Conservation (phyloP, 805 yeast genomes). For the Starmerella vaccinii region DNA sequence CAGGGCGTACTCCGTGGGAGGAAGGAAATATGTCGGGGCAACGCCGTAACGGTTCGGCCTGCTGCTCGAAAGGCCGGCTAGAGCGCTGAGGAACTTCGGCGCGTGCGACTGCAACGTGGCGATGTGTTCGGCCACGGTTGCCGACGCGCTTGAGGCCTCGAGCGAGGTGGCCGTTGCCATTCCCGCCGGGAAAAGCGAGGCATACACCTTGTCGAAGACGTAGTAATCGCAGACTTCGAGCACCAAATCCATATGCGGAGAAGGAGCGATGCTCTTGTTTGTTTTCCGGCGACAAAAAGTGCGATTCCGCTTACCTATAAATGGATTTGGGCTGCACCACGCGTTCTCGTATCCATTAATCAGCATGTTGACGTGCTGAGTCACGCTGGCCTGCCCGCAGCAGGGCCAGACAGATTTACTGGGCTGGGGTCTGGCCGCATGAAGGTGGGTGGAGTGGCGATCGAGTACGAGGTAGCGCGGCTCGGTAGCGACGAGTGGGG, state of each 20-base stretch:
- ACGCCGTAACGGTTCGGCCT: conserved; percentile 23
- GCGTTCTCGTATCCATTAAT: conserved; percentile 10
- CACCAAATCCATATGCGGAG: conserved; percentile 81
- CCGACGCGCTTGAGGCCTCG: conserved; percentile 12
- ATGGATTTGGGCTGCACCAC: not conserved
- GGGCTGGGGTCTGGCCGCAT: not conserved
- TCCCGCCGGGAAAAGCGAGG: conserved; percentile 47
- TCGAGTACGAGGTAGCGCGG: not conserved
- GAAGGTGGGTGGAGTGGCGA: not conserved
- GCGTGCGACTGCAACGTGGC: conserved; percentile 3
- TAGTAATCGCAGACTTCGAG: conserved; percentile 69
- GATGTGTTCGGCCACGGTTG: conserved; percentile 12
- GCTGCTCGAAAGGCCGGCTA: conserved; percentile 11
- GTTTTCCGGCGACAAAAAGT: not conserved
- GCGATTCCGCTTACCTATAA: not conserved
- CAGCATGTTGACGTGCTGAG: not conserved
- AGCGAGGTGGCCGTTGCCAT: conserved; percentile 6
- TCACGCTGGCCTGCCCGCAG: not conserved
- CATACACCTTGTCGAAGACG: conserved; percentile 63
- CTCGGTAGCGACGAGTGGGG: not conserved
- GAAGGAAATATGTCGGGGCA: conserved; percentile 45
- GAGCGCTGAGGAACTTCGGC: conserved; percentile 6
- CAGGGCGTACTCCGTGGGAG: conserved; percentile 46
- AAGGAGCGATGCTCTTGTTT: not conserved
- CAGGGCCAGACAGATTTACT: not conserved